These are phyloP conservation scores for Drechmeria coniospora DNA, from an alignment of 2,329 filamentous ascomycete species.

Conservation along the genomic window DNA sequence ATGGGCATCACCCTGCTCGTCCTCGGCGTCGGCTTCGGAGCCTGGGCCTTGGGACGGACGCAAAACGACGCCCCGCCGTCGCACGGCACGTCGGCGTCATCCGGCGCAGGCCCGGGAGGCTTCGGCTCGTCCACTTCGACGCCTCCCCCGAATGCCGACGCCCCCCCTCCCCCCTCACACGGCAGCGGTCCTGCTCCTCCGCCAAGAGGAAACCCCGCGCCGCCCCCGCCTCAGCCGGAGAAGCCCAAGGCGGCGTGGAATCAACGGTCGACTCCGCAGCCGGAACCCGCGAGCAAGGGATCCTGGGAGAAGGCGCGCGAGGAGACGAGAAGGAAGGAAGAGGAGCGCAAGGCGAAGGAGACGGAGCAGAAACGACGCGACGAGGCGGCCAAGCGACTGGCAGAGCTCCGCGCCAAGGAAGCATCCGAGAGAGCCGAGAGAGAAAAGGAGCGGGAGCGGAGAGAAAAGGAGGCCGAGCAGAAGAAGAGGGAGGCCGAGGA, in stretches of 20 bases:
- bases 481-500: slow-evolving; percentile 15
- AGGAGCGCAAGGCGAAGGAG: slow-evolving; percentile 45
- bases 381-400: slow-evolving; percentile 35
- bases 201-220: slow-evolving; percentile 3
- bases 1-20: slow-evolving; percentile 59
- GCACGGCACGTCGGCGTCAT: slow-evolving; percentile 8
- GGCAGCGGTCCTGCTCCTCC: slow-evolving; percentile 4
- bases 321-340: slow-evolving; percentile 47
- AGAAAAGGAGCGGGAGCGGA: slow-evolving; percentile 22
- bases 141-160: slow-evolving; percentile 17
- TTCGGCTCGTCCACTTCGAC: slow-evolving; percentile 15
- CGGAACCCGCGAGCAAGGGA: slow-evolving; percentile 19
- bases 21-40: slow-evolving; percentile 56
- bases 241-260: slow-evolving; percentile 7
- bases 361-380: slow-evolving; percentile 45
- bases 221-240: slow-evolving; percentile 6
- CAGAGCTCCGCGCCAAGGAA: slow-evolving; percentile 41
- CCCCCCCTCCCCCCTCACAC: slow-evolving; percentile 16
- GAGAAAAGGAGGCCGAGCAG: slow-evolving; percentile 20
- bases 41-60: slow-evolving; percentile 46
- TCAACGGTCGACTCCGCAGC: slow-evolving; percentile 7
- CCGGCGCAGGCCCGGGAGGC: slow-evolving; percentile 10
- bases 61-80: slow-evolving; percentile 16
- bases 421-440: slow-evolving; percentile 29
- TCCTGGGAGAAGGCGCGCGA: slow-evolving; percentile 57